A percentile compares a stretch with the other conserved stretches of the same genome.
These are phyloP conservation scores for Verticillium isaacii DNA, from an alignment of 2,329 filamentous ascomycete species.

Conservation along the genomic window DNA sequence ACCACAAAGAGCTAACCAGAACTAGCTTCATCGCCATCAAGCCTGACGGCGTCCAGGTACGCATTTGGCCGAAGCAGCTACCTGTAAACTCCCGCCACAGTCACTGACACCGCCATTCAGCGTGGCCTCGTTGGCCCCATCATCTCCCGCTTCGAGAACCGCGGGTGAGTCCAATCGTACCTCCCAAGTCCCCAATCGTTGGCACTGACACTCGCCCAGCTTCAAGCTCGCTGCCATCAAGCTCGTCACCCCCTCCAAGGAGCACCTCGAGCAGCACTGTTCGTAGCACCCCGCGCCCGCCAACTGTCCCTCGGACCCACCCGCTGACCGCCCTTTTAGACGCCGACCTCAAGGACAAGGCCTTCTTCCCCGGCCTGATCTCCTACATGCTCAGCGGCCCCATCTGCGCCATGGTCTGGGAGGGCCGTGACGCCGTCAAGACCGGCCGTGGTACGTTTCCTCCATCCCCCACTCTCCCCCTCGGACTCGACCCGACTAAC, in stretches of 20 bases:
- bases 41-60: conserved; percentile 98
- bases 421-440: conserved; percentile 98
- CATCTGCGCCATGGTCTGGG: conserved; percentile 99
- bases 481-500: conserved; percentile 12
- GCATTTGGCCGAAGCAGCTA: conserved; percentile 15
- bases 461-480: not conserved
- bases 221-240: conserved; percentile 99
- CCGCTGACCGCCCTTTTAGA: conserved; percentile 43
- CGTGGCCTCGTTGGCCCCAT: conserved; percentile 97
- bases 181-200: not conserved
- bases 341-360: conserved; percentile 84
- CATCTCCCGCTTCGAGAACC: conserved; percentile 96
- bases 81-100: not conserved
- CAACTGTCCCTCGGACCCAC: conserved; percentile 8
- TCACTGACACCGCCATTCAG: conserved; percentile 38
- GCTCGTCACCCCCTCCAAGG: conserved; percentile 82
- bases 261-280: conserved; percentile 97
- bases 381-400: conserved; percentile 96
- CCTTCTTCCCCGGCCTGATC: conserved; percentile 94
- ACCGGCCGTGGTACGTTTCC: conserved; percentile 75
- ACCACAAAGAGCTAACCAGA: conserved; percentile 5
- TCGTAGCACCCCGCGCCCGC: conserved; percentile 22
- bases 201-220: conserved; percentile 38
- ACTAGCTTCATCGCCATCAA: conserved; percentile 99
- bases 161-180: conserved; percentile 59